A percentile compares a stretch with the other conserved stretches of the same genome.
Evolutionary conservation across 345 rosid species (phyloP).

Genomic region (Punica granatum): DNA sequence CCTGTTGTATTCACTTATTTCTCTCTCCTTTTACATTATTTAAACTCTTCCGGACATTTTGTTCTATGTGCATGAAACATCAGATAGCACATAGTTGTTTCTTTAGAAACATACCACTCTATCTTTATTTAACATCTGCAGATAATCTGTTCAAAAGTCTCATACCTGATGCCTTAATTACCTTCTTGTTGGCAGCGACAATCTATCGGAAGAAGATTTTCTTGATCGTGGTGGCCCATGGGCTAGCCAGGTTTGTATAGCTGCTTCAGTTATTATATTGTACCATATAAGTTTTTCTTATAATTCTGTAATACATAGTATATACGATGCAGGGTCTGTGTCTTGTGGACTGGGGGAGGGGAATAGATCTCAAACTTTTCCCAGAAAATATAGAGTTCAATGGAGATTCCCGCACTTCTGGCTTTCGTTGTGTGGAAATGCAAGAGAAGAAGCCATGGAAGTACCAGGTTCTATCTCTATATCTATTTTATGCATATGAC

Average conservation of each 20-base stretch:
- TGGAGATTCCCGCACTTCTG: slow-evolving; percentile 87
- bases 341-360: slow-evolving; percentile 96
- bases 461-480: slow-evolving; percentile 51
- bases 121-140: background rate
- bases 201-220: slow-evolving; percentile 52
- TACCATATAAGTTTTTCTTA: background rate
- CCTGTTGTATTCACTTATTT: background rate
- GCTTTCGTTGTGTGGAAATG: slow-evolving; percentile 89
- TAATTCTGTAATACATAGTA: background rate
- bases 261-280: background rate
- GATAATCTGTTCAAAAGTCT: background rate
- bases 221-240: slow-evolving; percentile 55
- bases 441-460: slow-evolving; percentile 84
- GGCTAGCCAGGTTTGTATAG: slow-evolving; percentile 54
- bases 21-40: background rate
- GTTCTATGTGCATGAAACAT: background rate
- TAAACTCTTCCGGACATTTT: background rate
- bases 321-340: slow-evolving; percentile 63
- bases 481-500: background rate
- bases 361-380: slow-evolving; percentile 77
- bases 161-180: background rate
- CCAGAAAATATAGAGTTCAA: slow-evolving; percentile 45
- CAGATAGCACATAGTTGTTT: background rate
- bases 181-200: slow-evolving; percentile 33
- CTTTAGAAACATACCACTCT: background rate